Conservation (phyloP, 352 stramenopile genomes). For the Phytophthora hybrid region DNA sequence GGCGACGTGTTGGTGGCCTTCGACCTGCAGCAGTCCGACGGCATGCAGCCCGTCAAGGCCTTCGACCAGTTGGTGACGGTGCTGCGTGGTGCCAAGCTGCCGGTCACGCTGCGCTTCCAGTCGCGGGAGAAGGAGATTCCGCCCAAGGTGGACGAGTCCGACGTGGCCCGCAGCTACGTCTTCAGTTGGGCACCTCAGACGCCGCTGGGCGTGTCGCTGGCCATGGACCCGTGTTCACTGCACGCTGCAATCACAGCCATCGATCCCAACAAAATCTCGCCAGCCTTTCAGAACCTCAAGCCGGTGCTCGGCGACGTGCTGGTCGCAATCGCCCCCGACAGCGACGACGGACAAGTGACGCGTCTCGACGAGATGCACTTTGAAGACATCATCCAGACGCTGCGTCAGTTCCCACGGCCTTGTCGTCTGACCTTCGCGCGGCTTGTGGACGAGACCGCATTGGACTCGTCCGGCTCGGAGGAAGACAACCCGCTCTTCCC, state of each 20-base stretch:
- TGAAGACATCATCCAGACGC: conserved; percentile 64
- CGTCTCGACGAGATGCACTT: conserved; percentile 73
- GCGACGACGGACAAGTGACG: conserved; percentile 26
- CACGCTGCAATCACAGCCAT: conserved; percentile 76
- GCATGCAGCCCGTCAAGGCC: conserved; percentile 45
- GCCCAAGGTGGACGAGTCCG: conserved; percentile 41
- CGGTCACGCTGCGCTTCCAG: conserved; percentile 71
- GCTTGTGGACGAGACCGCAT: conserved; percentile 45
- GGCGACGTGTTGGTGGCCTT: conserved; percentile 75
- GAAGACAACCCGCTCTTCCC: conserved; percentile 34
- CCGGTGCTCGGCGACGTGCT: conserved; percentile 75
- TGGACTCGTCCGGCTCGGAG: conserved; percentile 33
- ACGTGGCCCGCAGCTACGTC: conserved; percentile 56
- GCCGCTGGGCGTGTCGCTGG: conserved; percentile 74
- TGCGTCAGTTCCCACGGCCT: conserved; percentile 61
- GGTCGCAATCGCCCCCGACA: conserved; percentile 52
- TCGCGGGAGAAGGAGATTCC: conserved; percentile 63
- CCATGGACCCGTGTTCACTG: conserved; percentile 80
- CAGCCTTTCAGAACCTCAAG: conserved; percentile 57
- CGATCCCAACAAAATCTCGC: conserved; percentile 66
- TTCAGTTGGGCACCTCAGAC: conserved; percentile 61
- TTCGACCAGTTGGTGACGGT: conserved; percentile 66
- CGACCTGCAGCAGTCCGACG: conserved; percentile 45
- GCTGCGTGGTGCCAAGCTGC: conserved; percentile 58
- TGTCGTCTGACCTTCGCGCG: conserved; percentile 71